Evolutionary conservation across 2,329 filamentous ascomycete genomes (phyloP), one percentile per base, ranked within the genome.

Genomic region (Pyrenophora graminea): DNA sequence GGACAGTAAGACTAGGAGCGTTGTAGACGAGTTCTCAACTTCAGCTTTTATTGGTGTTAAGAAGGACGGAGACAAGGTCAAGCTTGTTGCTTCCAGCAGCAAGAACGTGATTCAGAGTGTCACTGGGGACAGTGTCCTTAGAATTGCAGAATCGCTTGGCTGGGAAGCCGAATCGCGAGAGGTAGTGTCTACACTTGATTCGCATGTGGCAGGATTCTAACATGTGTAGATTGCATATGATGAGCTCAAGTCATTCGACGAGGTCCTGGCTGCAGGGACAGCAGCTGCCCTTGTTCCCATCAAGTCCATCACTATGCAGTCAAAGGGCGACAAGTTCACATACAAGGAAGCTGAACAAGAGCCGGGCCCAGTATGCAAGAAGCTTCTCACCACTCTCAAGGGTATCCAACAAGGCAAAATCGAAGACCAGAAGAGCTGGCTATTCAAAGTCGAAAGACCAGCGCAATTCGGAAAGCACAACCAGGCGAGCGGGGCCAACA

Each of bases 1-100:
- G 47, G 94, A 97, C 76, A 94, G 89, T 72, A 86, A 86, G 67
- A 89, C 84, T 8, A 84, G 92, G 63, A 87, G 85, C 53, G 91
- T 95, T 72, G 84, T 99, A 56, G 93, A 99, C 68, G 93, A 99
- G 80, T 99, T 97, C 71, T 94, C 89, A 61, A 97, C 94, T 0
- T 92, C 88, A 57, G 93, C 91, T 1, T 97, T 99, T 73, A 88
- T 97, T 58, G 94, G 91, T 3, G 88, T 90, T 5, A 80, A 82
- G 60, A 81, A 81, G 48, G 78, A 85, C 37, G 83, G 80, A 3
- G 80, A 80, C 15, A 75, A 82, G 25, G 79, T 88, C 9, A 93
- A 88, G 6, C 78, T 97, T 2, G 86, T 94, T 4, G 86, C 94
- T n/a, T 92, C 93, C 0, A 89, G 95, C 73, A 93, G 89, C 66